Evolutionary conservation across 306 rosid species (phyloP).

Genomic region (Cicer yamashitae): DNA sequence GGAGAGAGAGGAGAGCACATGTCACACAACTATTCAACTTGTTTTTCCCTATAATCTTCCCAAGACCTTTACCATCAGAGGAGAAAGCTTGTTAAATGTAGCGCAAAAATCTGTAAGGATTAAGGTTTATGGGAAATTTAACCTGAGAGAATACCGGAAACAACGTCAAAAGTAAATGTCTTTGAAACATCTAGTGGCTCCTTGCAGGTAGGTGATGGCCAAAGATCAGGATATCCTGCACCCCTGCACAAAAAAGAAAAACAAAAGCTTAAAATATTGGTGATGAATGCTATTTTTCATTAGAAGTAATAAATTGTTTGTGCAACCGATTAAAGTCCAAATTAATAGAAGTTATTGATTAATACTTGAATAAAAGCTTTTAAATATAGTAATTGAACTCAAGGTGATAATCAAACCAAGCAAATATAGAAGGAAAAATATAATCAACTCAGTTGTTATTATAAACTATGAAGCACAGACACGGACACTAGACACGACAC

Average conservation of each 20-base stretch:
- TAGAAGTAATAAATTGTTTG: constrained; percentile 28
- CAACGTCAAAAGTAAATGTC: constrained; percentile 74
- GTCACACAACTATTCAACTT: constrained; percentile 16
- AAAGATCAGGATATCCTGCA: constrained; percentile 89
- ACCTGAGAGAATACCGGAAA: constrained; percentile 93
- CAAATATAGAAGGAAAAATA: constrained; percentile 29
- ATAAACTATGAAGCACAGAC: neutral
- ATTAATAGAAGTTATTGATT: neutral
- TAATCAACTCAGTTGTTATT: constrained; percentile 11
- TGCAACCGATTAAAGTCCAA: constrained; percentile 9
- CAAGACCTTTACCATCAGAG: constrained; percentile 13
- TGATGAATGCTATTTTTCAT: neutral
- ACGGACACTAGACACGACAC: neutral
- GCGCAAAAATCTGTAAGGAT: constrained; percentile 15
- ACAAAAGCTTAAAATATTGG: constrained; percentile 12
- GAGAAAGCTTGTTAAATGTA: constrained; percentile 11
- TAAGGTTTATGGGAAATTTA: constrained; percentile 41
- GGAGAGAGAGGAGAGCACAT: constrained; percentile 8
- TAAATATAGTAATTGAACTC: constrained; percentile 30
- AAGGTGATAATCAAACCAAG: constrained; percentile 26
- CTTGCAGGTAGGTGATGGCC: constrained; percentile 89
- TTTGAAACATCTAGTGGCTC: constrained; percentile 95
- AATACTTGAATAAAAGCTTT: neutral
- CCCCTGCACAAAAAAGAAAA: constrained; percentile 68
- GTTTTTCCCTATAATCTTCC: constrained; percentile 19